Conservation (phyloP, 768 basidiomycete genomes). For the Dendrothele bispora region DNA sequence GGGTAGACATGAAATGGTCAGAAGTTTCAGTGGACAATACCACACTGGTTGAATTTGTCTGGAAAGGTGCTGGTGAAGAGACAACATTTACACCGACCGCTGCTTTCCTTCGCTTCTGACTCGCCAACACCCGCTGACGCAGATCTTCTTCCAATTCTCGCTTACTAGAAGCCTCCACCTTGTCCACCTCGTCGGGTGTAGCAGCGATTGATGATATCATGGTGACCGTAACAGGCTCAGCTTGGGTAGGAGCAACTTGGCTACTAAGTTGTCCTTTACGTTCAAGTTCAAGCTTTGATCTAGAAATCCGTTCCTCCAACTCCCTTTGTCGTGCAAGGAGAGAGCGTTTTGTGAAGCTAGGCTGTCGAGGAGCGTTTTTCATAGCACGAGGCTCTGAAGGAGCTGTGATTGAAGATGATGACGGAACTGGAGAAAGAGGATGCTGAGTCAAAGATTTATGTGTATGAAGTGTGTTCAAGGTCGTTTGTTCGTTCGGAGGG, state of each 20-base stretch:
- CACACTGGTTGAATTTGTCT: too few species aligned
- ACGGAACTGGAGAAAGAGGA: not conserved
- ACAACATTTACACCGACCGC: too few species aligned
- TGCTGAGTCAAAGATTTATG: not conserved
- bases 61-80: too few species aligned
- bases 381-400: slow-evolving; percentile 36
- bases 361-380: slow-evolving; percentile 35
- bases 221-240: too few species aligned
- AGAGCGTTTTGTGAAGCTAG: slow-evolving; percentile 37
- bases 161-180: too few species aligned
- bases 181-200: too few species aligned
- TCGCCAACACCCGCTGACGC: not conserved
- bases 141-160: too few species aligned
- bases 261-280: too few species aligned
- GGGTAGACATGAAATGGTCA: too few species aligned
- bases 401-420: not conserved
- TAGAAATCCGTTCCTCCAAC: slow-evolving; percentile 41
- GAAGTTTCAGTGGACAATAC: too few species aligned
- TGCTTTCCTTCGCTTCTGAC: not conserved
- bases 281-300: slow-evolving; percentile 35
- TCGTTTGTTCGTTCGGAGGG: not conserved
- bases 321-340: slow-evolving; percentile 43
- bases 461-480: not conserved
- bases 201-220: too few species aligned
- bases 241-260: too few species aligned